Base-by-base conservation (phyloP, 345 rosid genomes). In the Arabis hirsuta region DNA sequence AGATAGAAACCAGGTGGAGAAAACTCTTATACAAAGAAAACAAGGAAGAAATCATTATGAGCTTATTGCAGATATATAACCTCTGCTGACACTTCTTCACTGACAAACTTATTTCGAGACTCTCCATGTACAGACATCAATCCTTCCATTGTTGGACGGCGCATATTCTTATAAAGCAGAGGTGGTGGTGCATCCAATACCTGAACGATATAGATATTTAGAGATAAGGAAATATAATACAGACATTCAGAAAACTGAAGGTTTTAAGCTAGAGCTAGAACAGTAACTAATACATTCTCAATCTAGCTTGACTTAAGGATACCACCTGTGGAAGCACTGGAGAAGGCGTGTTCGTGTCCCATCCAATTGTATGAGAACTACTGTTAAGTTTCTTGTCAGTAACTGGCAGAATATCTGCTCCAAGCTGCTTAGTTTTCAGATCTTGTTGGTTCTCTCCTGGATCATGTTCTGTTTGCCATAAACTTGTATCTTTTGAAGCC, bases 301-400 rank as follows among this genome's bases (percentile, higher is more conserved):
- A 29, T 68, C 63, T 66, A 65, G 70, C 50, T 48, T 8, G 9
- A 58, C 34, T 27, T 9, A 78, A 52, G 41, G 11, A 74, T 48
- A 36, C 64, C 80, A 89, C 98, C 89, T 88, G 91, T 26, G 86
- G 10, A 52, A 81, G 76, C 73, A 88, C 74, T 44, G 97, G 96
- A 42, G 97, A 91, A 77, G 97, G 98, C 29, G 96, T 94, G 53
- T 73, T 89, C 64, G 82, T 83, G 63, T 82, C 81, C 73, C 90
- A 80, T 43, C 78, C 38, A 77, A 83, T 86, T 70, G 83, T 66
- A 64, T 85, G 76, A 62, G 81, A 87, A 56, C 80, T 82, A 52
- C 80, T 87, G 62, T 64, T 53, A 69, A 71, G 80, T 73, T 85
- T 87, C 70, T 55, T 80, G 78, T 79, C 69, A 81, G 81, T 73